phyloP scores from a whole-genome alignment of 2,329 filamentous ascomycete species.

The Hirsutella thompsonii region DNA sequence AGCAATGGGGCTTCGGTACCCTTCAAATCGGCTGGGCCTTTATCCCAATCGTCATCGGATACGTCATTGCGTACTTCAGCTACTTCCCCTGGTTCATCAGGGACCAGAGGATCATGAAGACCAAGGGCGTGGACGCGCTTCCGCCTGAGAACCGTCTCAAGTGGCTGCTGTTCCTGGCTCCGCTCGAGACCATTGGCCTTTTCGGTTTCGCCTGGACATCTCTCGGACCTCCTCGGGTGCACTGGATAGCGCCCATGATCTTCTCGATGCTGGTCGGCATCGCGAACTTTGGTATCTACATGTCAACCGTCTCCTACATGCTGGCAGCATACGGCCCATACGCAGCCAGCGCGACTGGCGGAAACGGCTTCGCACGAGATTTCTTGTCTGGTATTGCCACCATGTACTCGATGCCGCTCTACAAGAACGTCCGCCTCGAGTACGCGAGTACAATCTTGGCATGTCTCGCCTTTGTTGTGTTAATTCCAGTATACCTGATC shows the following conservation, averaged over 20 bases:
- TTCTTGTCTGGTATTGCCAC: slow-evolving; percentile 61
- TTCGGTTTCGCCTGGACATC: slow-evolving; percentile 60
- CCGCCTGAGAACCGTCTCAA: slow-evolving; percentile 57
- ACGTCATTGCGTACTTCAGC: slow-evolving; percentile 45
- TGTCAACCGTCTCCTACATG: slow-evolving; percentile 70
- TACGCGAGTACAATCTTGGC: slow-evolving; percentile 53
- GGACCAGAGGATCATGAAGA: slow-evolving; percentile 36
- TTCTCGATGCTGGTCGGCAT: slow-evolving; percentile 56
- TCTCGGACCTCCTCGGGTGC: slow-evolving; percentile 42
- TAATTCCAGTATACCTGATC: slow-evolving; percentile 51
- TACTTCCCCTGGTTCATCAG: slow-evolving; percentile 45
- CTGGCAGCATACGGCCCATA: slow-evolving; percentile 62
- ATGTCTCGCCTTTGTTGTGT: slow-evolving; percentile 46
- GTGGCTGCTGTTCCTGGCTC: slow-evolving; percentile 49
- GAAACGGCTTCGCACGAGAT: slow-evolving; percentile 63
- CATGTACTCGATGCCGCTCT: slow-evolving; percentile 53
- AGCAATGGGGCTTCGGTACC: slow-evolving; percentile 50
- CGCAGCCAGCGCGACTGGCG: slow-evolving; percentile 61
- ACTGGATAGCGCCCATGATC: slow-evolving; percentile 57
- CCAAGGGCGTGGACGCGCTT: slow-evolving; percentile 37
- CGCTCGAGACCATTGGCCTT: slow-evolving; percentile 51
- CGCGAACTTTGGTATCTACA: slow-evolving; percentile 63
- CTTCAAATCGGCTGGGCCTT: slow-evolving; percentile 47
- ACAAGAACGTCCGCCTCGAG: slow-evolving; percentile 43
- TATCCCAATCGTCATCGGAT: slow-evolving; percentile 54